phyloP scores from a whole-genome alignment of 2,329 filamentous ascomycete species.

The Trichoderma pleuroti region DNA sequence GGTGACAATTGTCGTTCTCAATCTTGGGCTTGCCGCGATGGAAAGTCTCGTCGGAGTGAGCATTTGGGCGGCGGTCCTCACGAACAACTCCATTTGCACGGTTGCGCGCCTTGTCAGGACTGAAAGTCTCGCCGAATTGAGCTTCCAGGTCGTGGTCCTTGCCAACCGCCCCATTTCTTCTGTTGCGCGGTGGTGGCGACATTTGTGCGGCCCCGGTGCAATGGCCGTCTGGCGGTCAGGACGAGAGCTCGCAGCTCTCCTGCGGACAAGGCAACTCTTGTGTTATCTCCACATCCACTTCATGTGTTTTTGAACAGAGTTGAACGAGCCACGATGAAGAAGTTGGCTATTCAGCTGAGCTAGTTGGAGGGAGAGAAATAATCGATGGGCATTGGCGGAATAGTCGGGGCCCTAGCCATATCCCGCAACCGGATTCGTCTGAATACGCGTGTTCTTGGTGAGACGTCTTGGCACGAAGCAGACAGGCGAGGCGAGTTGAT shows the following conservation, averaged over 20 bases:
- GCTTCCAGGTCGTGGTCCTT: neutral
- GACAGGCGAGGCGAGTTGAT: neutral
- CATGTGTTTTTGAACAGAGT: neutral
- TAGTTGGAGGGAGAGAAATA: neutral
- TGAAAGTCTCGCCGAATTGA: neutral
- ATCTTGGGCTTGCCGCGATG: neutral
- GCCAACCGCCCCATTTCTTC: neutral
- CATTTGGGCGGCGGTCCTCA: neutral
- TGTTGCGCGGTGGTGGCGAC: neutral
- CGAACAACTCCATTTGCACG: neutral
- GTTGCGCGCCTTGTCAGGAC: neutral
- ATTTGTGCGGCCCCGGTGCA: neutral
- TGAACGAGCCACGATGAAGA: neutral
- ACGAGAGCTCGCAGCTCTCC: neutral
- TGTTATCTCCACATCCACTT: neutral
- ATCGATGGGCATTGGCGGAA: neutral
- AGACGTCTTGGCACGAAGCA: neutral
- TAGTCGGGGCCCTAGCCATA: neutral
- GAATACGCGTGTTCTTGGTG: neutral
- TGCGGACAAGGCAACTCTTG: neutral
- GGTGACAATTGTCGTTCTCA: constrained; percentile 6
- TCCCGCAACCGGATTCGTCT: neutral
- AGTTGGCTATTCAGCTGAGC: neutral
- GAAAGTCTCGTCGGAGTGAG: neutral
- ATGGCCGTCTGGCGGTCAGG: neutral